Percentiles rank a stretch among this genome's conserved stretches.
Evolutionary conservation across 2,329 filamentous ascomycete species (phyloP).

Genomic region (Ophiocordyceps camponoti-floridani): DNA sequence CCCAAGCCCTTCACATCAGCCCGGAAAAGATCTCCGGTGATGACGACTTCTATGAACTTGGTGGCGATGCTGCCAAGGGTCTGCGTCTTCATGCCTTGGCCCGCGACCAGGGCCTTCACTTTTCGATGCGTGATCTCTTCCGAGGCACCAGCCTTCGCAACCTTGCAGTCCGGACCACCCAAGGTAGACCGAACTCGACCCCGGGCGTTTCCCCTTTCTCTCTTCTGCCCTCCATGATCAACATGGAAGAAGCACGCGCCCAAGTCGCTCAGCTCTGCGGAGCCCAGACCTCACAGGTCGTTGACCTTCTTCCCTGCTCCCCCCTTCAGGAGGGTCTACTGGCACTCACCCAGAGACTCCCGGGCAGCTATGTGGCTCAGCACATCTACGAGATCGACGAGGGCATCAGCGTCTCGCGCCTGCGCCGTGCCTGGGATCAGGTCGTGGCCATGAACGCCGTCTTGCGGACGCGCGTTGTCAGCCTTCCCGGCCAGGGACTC

Average conservation of each 20-base stretch:
- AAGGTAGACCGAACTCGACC: background rate
- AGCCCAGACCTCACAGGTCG: slow-evolving; percentile 1
- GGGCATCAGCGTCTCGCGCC: background rate
- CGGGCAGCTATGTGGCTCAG: slow-evolving; percentile 2
- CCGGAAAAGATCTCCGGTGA: slow-evolving; percentile 9
- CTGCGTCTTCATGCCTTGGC: slow-evolving; percentile 18
- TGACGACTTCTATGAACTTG: slow-evolving; percentile 21
- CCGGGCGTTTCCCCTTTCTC: background rate
- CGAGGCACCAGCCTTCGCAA: background rate
- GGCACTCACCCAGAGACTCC: slow-evolving; percentile 2
- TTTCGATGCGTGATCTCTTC: slow-evolving; percentile 8
- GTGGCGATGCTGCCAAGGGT: slow-evolving; percentile 24
- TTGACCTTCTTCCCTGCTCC: slow-evolving; percentile 4
- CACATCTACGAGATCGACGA: slow-evolving; percentile 1
- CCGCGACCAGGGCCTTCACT: slow-evolving; percentile 6
- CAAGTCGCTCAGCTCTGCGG: background rate
- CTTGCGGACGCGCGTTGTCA: slow-evolving; percentile 3
- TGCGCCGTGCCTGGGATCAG: slow-evolving; percentile 2
- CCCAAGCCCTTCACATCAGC: slow-evolving; percentile 11
- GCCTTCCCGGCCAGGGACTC: slow-evolving; percentile 11
- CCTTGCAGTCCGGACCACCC: background rate
- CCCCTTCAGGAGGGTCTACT: slow-evolving; percentile 4
- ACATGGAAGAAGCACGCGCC: background rate
- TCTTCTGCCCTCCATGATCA: background rate
- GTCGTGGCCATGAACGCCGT: slow-evolving; percentile 1